Base-by-base conservation (phyloP, 306 rosid species). In the Rubus idaeus region DNA sequence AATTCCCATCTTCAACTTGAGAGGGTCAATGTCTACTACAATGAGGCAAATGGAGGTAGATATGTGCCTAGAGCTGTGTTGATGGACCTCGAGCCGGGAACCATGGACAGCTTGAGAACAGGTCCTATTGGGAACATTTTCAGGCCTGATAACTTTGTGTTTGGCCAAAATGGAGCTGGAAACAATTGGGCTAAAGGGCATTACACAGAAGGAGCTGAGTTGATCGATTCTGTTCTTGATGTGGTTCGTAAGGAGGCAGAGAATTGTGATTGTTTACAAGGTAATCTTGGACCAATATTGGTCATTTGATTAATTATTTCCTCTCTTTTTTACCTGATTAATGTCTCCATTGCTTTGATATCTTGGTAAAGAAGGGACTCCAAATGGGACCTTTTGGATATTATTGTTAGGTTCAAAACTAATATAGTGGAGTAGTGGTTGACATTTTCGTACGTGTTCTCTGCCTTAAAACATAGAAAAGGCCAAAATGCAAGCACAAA, bases 111-210 rank as follows among this genome's bases (percentile, higher is more conserved):
- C 84, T 78, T 93, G 65, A 84, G 94, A 11, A 81, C 94, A 9
- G 90, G 96, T 78, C 90, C 97, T 79, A 87, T 70, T 69, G 97
- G 97, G 16, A 85, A 87, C 51, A 88, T 93, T 55, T 93, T 89
- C 72, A 86, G 97, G 70, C 97, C 96, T 13, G 97, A 93, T 79
- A 93, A 93, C 86, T 93, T 90, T 39, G 96, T 93, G 37, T 93
- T 93, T 3, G 96, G 97, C 10, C 94, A 93, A 70, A 93, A 90
- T 79, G 97, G 97, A 18, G 97, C 97, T 40, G 97, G 97, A 1
- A 93, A 93, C 79, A 93, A 93, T 75, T 92, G 97, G 97, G 97
- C 97, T 20, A 92, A 92, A 76, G 97, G 96, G 13, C 96, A 93
- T 82, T 90, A 93, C 82, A 90, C 96, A 1, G 97, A 93, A 80